A percentile compares a stretch with the other conserved stretches of the same genome.
Evolutionary conservation across 495 filamentous ascomycete species (phyloP).

Genomic region (Hypoxylon cercidicola): DNA sequence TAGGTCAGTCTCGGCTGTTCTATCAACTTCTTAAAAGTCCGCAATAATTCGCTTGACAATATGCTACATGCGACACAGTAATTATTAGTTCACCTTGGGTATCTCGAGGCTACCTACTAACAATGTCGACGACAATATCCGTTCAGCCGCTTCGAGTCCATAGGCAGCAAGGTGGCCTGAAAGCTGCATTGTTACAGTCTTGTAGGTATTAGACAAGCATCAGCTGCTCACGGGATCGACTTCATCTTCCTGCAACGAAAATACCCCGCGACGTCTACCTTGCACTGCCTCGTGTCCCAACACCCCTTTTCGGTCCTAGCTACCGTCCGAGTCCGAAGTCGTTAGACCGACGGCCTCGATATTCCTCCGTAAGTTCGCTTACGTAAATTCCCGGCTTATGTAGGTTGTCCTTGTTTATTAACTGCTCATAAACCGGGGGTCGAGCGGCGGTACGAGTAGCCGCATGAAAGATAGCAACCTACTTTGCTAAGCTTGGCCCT

Average conservation of each 20-base stretch:
- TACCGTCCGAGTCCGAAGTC: constrained; percentile 27
- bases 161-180: constrained; percentile 5
- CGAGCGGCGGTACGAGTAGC: background rate
- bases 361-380: constrained; percentile 29
- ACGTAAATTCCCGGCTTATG: constrained; percentile 28
- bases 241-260: constrained; percentile 35
- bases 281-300: constrained; percentile 19
- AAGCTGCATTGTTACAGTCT: background rate
- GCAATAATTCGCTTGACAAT: constrained; percentile 10
- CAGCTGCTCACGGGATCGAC: constrained; percentile 25
- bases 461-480: background rate
- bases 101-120: constrained; percentile 13
- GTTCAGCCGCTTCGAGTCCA: constrained; percentile 27
- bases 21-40: background rate
- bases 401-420: too few species aligned
- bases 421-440: background rate
- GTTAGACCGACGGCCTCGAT: constrained; percentile 20
- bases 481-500: background rate
- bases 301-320: constrained; percentile 1
- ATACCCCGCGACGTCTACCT: constrained; percentile 30
- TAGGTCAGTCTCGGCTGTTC: background rate
- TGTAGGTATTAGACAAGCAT: constrained; percentile 1
- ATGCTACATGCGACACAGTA: constrained; percentile 16
- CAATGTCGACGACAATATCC: constrained; percentile 20
- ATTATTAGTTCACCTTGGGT: background rate